Evolutionary conservation across 2,329 filamentous ascomycete species (phyloP).

Genomic region (Tolypocladium ovalisporum): DNA sequence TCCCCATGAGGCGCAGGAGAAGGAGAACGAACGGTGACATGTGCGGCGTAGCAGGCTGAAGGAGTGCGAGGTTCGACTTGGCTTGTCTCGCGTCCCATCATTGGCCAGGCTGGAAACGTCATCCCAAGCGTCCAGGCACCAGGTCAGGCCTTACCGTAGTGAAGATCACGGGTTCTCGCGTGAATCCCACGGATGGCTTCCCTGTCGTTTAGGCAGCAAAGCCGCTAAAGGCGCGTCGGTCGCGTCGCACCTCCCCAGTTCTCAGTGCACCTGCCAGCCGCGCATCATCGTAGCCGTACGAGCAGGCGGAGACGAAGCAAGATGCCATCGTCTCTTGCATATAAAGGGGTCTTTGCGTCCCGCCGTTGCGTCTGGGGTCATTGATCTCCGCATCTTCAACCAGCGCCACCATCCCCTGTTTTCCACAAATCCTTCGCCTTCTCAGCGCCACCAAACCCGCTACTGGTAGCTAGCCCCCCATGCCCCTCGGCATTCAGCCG

Average conservation of each 20-base stretch:
- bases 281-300: neutral
- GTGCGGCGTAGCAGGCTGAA: no score
- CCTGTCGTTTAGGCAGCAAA: conserved; percentile 5
- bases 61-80: neutral
- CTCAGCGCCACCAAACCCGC: neutral
- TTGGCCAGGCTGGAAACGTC: neutral
- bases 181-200: neutral
- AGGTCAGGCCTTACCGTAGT: neutral
- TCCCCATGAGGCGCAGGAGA: no score
- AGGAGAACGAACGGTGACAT: no score
- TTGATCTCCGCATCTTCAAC: neutral
- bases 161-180: conserved; percentile 4
- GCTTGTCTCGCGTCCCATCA: neutral
- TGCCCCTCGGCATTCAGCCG: neutral
- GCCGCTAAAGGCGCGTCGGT: conserved; percentile 1
- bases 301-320: neutral
- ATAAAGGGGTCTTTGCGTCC: neutral
- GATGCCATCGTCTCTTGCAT: neutral
- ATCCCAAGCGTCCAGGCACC: neutral
- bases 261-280: neutral
- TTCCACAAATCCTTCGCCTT: neutral
- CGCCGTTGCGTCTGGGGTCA: neutral
- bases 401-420: neutral
- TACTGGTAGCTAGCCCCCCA: neutral
- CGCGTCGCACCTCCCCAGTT: conserved; percentile 3